Evolutionary conservation across 2,329 filamentous ascomycete species (phyloP).

Genomic region (Metarhizium album): DNA sequence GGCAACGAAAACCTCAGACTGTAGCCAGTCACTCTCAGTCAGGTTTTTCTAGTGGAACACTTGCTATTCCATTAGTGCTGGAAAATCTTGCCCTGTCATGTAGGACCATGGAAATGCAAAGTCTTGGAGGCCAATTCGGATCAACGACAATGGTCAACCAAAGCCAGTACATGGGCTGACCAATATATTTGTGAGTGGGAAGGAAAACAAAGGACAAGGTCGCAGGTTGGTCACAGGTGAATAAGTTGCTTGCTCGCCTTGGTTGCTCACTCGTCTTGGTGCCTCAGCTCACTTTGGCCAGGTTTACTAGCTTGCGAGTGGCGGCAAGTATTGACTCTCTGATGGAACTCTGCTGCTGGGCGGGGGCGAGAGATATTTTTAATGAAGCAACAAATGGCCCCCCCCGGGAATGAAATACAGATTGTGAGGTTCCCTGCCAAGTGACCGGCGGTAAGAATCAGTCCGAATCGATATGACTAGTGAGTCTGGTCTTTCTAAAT

Average conservation of each 20-base stretch:
- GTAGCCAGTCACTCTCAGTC: neutral
- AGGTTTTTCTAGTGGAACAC: neutral
- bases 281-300: slow-evolving; percentile 8
- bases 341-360: slow-evolving; percentile 7
- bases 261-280: neutral
- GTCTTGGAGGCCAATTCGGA: neutral
- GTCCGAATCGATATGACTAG: slow-evolving; percentile 2
- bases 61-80: neutral
- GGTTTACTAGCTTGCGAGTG: slow-evolving; percentile 7
- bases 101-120: neutral
- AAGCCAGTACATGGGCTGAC: neutral
- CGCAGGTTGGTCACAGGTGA: neutral
- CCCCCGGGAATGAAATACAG: slow-evolving; percentile 2
- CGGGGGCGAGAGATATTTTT: slow-evolving; percentile 11
- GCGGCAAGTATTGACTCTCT: slow-evolving; percentile 7
- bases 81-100: neutral
- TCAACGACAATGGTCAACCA: neutral
- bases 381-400: slow-evolving; percentile 8
- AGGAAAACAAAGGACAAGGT: neutral
- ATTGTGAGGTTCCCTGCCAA: slow-evolving; percentile 3
- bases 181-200: neutral
- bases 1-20: slow-evolving; percentile 1
- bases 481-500: slow-evolving; percentile 1
- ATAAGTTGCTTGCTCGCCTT: slow-evolving; percentile 2
- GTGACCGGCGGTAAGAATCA: slow-evolving; percentile 7